Evolutionary conservation across 2,329 filamentous ascomycete genomes (phyloP), one percentile per base, ranked within the genome.

Genomic region (Ceratocystis cubensis): DNA sequence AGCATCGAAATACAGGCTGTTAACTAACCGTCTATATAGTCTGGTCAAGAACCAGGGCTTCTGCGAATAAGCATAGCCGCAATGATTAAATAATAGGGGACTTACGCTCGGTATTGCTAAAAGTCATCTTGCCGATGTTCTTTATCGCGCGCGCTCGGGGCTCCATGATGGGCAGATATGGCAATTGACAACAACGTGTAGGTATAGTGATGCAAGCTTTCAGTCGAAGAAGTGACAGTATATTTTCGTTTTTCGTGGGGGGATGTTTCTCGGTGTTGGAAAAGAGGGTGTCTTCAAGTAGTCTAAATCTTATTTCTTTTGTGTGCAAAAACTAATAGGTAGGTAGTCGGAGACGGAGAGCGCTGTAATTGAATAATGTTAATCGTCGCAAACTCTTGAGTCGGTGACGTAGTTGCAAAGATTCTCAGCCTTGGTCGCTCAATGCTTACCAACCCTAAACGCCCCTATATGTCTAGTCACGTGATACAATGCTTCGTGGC

Each of bases 71-170:
- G 17, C 17, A n/a, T 10, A 30, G n/a, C 6, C 37, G 45, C 17
- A 46, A 37, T 20, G 62, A 65, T 13, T 61, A 17, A 13, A 22
- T 37, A 37, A 20, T 61, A 41, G 67, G 64, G 20, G 53, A 76
- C 84, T 70, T 78, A 89, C 89, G 79, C 75, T 92, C 89, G 73
- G 82, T 83, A 67, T 84, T 80, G 69, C 79, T 81, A 76, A 94
- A 93, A 75, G 90, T 92, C 81, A 91, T 88, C 75, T 90, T 88
- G 70, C 87, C 87, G 75, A 91, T 87, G 79, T 91, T 89, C 73
- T 89, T 88, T 73, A 87, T 87, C 72, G 87, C 85, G 72, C 88
- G 84, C 68, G 88, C 88, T 73, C 88, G 82, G 70, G 88, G 88
- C 78, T 92, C 88, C 80, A 90, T 89, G 74, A 78, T 83, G 70